phyloP scores from a whole-genome alignment of 108 stramenopile species.

The Schizochytrium sp. region DNA sequence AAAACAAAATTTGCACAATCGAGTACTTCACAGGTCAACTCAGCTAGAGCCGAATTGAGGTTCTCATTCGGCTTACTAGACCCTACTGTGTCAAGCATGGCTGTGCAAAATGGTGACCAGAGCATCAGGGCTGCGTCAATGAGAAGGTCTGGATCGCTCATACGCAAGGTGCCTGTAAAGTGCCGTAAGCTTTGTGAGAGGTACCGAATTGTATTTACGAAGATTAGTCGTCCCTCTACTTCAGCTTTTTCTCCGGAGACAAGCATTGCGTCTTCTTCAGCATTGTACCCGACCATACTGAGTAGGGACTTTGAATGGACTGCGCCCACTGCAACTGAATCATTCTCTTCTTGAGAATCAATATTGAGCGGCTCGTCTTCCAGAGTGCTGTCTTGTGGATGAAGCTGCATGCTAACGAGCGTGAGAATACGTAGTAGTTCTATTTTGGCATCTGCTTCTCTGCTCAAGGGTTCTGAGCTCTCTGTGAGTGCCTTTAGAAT shows the following conservation, averaged over 20 bases:
- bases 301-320: not conserved
- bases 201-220: not conserved
- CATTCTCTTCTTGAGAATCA: too few species aligned
- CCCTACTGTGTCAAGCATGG: constrained; percentile 41
- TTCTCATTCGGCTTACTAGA: not conserved
- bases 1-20: not conserved
- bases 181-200: not conserved
- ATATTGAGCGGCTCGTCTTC: too few species aligned
- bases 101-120: constrained; percentile 54
- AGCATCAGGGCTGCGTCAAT: constrained; percentile 19
- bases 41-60: not conserved
- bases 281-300: not conserved
- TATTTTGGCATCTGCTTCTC: too few species aligned
- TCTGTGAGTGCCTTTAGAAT: too few species aligned
- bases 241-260: constrained; percentile 13
- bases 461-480: too few species aligned
- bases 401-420: too few species aligned
- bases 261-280: not conserved
- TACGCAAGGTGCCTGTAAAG: not conserved
- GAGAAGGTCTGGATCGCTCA: not conserved
- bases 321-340: not conserved
- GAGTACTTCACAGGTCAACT: not conserved
- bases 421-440: too few species aligned
- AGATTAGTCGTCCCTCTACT: not conserved
- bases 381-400: too few species aligned